These are phyloP conservation scores for Eucalyptus brandiana DNA, from an alignment of 345 rosid genomes.

Conservation along the genomic window DNA sequence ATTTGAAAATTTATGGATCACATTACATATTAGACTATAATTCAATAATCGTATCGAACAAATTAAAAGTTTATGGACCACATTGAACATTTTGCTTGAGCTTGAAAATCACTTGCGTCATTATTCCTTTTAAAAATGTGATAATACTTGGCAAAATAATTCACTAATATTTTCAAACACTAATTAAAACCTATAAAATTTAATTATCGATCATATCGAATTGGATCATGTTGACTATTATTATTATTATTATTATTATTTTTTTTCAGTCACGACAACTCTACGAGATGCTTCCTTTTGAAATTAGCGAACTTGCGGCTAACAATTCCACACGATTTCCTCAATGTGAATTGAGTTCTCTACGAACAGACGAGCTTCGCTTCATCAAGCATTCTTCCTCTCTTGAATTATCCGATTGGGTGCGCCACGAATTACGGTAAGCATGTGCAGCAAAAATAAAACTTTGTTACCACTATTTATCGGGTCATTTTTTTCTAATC, in stretches of 20 bases:
- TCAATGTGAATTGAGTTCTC: not conserved
- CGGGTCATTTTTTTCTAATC: not conserved
- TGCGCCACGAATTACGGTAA: not conserved
- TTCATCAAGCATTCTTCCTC: not conserved
- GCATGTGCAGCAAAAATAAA: not conserved
- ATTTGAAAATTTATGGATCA: not conserved
- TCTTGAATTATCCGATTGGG: not conserved
- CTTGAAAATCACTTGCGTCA: not conserved
- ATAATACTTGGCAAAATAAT: not conserved
- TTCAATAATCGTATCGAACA: rapidly evolving
- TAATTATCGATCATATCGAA: not conserved
- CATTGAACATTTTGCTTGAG: too few species aligned
- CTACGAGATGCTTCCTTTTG: not conserved
- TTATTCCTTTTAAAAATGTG: too few species aligned
- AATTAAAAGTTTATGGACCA: too few species aligned
- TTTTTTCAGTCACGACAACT: not conserved
- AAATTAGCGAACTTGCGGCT: not conserved
- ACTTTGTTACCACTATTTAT: rapidly evolving
- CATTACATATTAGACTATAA: not conserved
- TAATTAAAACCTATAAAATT: not conserved
- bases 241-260: not conserved
- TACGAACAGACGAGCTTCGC: not conserved
- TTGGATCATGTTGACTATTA: not conserved
- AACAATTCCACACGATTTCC: not conserved
- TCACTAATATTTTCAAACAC: not conserved